Conservation (phyloP, 208 protist genomes). For the Leishmania gerbilli region DNA sequence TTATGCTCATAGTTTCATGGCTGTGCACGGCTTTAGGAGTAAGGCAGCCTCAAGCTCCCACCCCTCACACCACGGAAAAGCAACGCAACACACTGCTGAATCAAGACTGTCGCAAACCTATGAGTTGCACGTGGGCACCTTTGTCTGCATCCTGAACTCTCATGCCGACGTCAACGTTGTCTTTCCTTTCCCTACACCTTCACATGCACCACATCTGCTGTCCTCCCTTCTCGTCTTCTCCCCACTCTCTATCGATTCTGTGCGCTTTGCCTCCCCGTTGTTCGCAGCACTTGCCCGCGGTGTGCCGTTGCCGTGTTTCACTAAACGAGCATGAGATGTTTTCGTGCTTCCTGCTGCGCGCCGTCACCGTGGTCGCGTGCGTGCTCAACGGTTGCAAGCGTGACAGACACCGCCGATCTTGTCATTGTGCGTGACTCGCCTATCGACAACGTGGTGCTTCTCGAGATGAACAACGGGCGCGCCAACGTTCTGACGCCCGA, state of each 20-base stretch:
- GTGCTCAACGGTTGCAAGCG: not conserved
- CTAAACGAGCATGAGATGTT: not conserved
- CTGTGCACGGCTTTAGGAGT: not conserved
- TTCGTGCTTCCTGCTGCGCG: not conserved
- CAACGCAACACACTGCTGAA: not conserved
- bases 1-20: not conserved
- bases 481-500: conserved; percentile 49
- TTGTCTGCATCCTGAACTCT: not conserved
- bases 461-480: conserved; percentile 59
- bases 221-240: not conserved
- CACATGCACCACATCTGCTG: not conserved
- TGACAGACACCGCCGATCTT: not conserved
- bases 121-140: too few species aligned
- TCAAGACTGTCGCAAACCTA: not conserved
- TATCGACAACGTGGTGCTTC: conserved; percentile 46
- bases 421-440: conserved; percentile 51
- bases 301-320: not conserved
- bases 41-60: not conserved
- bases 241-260: not conserved
- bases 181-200: not conserved
- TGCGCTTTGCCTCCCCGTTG: not conserved
- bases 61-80: not conserved
- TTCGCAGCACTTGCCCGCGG: not conserved
- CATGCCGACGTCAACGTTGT: not conserved
- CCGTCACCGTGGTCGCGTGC: conserved; percentile 2